These are phyloP conservation scores for Candida tammaniensis DNA, from an alignment of 805 yeast genomes.

Conservation along the genomic window DNA sequence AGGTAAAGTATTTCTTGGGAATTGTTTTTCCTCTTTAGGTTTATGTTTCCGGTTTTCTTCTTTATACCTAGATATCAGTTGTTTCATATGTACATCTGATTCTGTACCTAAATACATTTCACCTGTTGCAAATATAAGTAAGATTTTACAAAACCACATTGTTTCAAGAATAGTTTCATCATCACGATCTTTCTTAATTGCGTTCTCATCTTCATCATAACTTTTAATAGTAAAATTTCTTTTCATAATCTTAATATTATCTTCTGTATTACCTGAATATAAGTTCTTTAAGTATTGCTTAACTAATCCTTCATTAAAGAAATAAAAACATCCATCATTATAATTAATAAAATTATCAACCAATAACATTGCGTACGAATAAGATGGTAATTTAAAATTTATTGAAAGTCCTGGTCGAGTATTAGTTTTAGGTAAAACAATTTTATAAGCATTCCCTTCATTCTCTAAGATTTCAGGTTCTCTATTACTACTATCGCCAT, in stretches of 20 bases:
- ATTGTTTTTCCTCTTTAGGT: slow-evolving; percentile 10
- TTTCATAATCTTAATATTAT: slow-evolving; percentile 35
- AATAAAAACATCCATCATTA: slow-evolving; percentile 82
- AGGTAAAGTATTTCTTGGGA: slow-evolving; percentile 50
- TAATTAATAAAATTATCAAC: slow-evolving; percentile 76
- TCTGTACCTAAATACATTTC: slow-evolving; percentile 82
- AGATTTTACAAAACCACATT: slow-evolving; percentile 76
- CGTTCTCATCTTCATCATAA: slow-evolving; percentile 34
- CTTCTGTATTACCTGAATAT: slow-evolving; percentile 49
- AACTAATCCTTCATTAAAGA: slow-evolving; percentile 78
- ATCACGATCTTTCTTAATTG: slow-evolving; percentile 42
- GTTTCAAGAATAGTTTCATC: slow-evolving; percentile 66
- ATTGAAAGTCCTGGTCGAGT: slow-evolving; percentile 67
- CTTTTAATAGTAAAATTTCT: slow-evolving; percentile 26
- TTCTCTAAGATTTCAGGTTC: slow-evolving; percentile 64
- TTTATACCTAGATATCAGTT: slow-evolving; percentile 20
- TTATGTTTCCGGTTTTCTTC: slow-evolving; percentile 12
- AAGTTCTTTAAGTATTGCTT: slow-evolving; percentile 63
- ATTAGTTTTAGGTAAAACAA: slow-evolving; percentile 64
- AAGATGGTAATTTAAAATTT: slow-evolving; percentile 71
- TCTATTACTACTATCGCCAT: slow-evolving; percentile 18
- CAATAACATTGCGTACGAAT: slow-evolving; percentile 68
- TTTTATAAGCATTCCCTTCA: slow-evolving; percentile 74
- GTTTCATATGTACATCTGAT: slow-evolving; percentile 55
- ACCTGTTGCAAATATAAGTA: slow-evolving; percentile 73